Percentiles rank a stretch among this genome's conserved stretches.
Conservation (phyloP, 306 rosid species). For the Heteromeles arbutifolia region DNA sequence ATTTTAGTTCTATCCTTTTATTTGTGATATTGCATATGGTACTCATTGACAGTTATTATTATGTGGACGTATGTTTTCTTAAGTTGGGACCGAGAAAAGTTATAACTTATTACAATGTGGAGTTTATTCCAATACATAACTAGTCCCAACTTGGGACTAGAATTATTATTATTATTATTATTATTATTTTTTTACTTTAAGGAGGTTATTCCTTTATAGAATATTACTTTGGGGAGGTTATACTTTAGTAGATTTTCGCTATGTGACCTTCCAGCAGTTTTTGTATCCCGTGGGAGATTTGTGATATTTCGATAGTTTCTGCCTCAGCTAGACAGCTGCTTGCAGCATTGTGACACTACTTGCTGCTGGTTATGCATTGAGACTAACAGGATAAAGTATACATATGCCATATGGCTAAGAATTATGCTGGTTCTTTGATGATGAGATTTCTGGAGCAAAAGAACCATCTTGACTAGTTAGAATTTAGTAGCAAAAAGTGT, state of each 20-base stretch:
- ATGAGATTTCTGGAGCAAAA: neutral
- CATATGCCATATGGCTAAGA: neutral
- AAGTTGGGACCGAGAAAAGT: too few relatives aligned
- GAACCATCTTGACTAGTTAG: neutral
- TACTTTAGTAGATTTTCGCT: neutral
- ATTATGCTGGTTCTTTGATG: neutral
- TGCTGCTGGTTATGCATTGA: neutral
- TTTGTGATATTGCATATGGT: too few relatives aligned
- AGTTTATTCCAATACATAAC: too few relatives aligned
- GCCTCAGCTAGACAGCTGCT: neutral
- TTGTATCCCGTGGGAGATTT: neutral
- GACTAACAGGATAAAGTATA: neutral
- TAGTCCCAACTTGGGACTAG: too few relatives aligned
- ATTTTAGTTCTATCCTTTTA: too few relatives aligned
- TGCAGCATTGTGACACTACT: neutral
- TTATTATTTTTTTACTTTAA: too few relatives aligned
- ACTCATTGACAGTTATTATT: too few relatives aligned
- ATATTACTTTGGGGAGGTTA: too few relatives aligned
- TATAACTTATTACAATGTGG: too few relatives aligned
- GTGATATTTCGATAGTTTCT: neutral
- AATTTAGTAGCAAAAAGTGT: neutral
- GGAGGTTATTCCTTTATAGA: too few relatives aligned
- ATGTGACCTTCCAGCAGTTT: neutral
- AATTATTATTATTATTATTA: too few relatives aligned
- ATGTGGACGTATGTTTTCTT: too few relatives aligned